Percentiles rank a stretch among this genome's conserved stretches.
These are phyloP conservation scores for Fusarium pseudonygamai DNA, from an alignment of 2,329 filamentous ascomycete genomes.

Conservation along the genomic window DNA sequence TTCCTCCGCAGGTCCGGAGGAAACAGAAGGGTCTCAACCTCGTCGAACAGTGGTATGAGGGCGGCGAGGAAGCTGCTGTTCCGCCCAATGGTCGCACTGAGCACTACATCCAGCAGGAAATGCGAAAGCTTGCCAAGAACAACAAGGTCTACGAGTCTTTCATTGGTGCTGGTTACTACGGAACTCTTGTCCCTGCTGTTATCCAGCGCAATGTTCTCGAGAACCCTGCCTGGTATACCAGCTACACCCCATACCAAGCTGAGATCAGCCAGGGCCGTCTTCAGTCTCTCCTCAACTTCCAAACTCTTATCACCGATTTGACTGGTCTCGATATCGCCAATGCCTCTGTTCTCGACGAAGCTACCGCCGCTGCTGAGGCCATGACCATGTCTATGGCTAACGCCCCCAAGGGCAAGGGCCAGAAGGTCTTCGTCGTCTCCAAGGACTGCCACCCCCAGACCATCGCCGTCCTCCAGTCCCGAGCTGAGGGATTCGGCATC, in stretches of 20 bases:
- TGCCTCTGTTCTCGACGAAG: conserved; percentile 89
- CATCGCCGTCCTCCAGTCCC: conserved; percentile 81
- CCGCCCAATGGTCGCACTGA: conserved; percentile 41
- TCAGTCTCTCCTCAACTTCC: conserved; percentile 93
- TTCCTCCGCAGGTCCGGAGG: conserved; percentile 74
- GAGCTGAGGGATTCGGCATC: conserved; percentile 90
- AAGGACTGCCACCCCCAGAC: conserved; percentile 87
- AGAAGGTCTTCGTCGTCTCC: conserved; percentile 87
- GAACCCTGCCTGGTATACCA: conserved; percentile 96
- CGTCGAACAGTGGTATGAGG: conserved; percentile 44
- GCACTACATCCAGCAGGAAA: conserved; percentile 55
- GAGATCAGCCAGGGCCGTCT: conserved; percentile 96
- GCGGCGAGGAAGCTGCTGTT: conserved; percentile 32
- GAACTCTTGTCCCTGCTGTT: conserved; percentile 83
- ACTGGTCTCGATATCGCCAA: conserved; percentile 90
- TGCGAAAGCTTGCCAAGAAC: conserved; percentile 62
- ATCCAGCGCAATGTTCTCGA: conserved; percentile 94
- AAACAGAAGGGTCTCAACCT: conserved; percentile 41
- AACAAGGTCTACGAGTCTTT: conserved; percentile 68
- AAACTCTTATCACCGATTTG: conserved; percentile 89
- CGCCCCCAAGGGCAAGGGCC: conserved; percentile 71
- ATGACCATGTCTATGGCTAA: conserved; percentile 85
- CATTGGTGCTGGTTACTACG: conserved; percentile 89
- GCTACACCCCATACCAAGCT: conserved; percentile 96
- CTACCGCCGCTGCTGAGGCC: conserved; percentile 91